Evolutionary conservation across 352 stramenopile genomes (phyloP).

Genomic region (Pythium dissotocum): DNA sequence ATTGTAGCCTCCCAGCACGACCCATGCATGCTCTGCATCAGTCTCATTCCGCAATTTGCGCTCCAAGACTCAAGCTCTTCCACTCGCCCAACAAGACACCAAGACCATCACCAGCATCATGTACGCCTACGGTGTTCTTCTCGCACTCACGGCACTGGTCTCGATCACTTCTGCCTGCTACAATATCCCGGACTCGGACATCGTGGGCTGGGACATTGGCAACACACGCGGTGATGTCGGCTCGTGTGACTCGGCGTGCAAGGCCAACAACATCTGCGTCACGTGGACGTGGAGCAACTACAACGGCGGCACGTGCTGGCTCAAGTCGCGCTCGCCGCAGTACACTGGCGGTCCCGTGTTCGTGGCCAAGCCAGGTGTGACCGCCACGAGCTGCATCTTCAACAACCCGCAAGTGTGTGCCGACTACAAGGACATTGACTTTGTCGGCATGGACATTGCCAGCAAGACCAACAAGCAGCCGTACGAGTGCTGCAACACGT

Average conservation of each 20-base stretch:
- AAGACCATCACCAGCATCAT: not conserved
- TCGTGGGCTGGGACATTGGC: not conserved
- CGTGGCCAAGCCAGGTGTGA: conserved; percentile 6
- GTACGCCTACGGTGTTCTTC: not conserved
- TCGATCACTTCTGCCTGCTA: not conserved
- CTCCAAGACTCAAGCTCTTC: not conserved
- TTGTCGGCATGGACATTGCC: conserved; percentile 26
- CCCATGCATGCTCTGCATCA: not conserved
- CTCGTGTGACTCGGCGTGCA: not conserved
- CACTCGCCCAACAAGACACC: not conserved
- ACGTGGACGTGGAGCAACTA: conserved; percentile 43
- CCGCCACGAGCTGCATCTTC: not conserved
- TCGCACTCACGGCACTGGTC: not conserved
- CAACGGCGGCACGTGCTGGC: conserved; percentile 57
- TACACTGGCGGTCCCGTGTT: conserved; percentile 3
- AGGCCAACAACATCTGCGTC: not conserved
- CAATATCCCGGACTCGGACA: not conserved
- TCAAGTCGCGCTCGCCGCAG: conserved; percentile 18
- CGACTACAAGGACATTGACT: conserved; percentile 20
- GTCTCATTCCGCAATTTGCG: not conserved
- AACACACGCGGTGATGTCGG: not conserved
- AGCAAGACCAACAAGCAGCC: conserved; percentile 9
- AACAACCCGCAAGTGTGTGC: conserved; percentile 3
- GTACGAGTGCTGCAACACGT: conserved; percentile 37
- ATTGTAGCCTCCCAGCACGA: too few species aligned